Conservation (phyloP, 1,284 basidiomycete genomes). For the Marasmius sp. region DNA sequence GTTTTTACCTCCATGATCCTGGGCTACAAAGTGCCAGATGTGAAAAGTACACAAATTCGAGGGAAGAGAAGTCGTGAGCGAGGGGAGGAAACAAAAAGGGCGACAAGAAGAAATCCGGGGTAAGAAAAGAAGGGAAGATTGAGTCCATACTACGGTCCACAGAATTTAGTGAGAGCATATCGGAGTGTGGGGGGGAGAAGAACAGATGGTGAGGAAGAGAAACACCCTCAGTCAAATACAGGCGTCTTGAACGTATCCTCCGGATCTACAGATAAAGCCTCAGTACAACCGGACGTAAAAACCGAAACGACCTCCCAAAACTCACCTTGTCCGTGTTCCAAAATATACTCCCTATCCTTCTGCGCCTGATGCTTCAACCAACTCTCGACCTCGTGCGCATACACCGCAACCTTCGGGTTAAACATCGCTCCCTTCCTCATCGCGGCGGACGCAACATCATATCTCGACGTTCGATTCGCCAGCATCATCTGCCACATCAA, state of each 20-base stretch:
- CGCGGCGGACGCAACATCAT: slow-evolving; percentile 59
- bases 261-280: background rate
- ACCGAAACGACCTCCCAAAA: background rate
- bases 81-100: too few species aligned
- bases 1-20: too few species aligned
- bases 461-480: slow-evolving; percentile 63
- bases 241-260: slow-evolving; percentile 1
- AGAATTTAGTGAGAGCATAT: too few species aligned
- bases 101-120: too few species aligned
- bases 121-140: too few species aligned
- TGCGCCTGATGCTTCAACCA: slow-evolving; percentile 52
- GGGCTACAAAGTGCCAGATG: too few species aligned
- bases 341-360: slow-evolving; percentile 58
- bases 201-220: too few species aligned
- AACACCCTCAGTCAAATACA: background rate
- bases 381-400: slow-evolving; percentile 52
- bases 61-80: too few species aligned
- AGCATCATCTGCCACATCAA: slow-evolving; percentile 61
- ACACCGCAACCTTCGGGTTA: slow-evolving; percentile 53
- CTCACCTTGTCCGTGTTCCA: slow-evolving; percentile 52
- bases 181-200: too few species aligned
- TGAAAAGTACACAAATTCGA: too few species aligned
- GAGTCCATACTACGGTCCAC: too few species aligned
- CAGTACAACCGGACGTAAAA: background rate
- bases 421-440: slow-evolving; percentile 49